Conservation (phyloP, 179 eudicot genomes). For the Spinacia oleracea region DNA sequence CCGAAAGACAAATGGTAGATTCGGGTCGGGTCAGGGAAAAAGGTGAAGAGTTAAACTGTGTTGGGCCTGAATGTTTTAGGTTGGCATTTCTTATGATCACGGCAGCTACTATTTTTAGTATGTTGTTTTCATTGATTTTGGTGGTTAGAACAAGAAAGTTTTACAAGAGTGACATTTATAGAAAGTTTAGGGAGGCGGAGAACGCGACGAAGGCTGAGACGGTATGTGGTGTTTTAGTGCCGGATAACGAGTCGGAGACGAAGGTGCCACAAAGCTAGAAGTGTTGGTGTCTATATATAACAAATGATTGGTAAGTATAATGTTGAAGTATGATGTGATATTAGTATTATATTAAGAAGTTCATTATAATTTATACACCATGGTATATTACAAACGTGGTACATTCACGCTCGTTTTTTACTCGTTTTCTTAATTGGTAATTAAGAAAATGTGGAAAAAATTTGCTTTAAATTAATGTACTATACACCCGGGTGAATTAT, state of each 20-base stretch:
- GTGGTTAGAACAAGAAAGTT: slow-evolving; percentile 34
- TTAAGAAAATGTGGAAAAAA: too few species aligned
- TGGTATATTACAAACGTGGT: too few species aligned
- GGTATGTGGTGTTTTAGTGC: neutral
- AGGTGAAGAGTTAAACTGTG: slow-evolving; percentile 25
- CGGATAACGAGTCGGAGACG: neutral
- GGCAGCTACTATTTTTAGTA: slow-evolving; percentile 22
- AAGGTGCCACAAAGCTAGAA: slow-evolving; percentile 1
- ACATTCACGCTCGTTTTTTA: too few species aligned
- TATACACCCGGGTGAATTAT: too few species aligned
- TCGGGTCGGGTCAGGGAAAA: slow-evolving; percentile 16
- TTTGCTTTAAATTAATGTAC: neutral
- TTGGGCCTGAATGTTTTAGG: slow-evolving; percentile 27
- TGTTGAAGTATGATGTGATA: too few species aligned
- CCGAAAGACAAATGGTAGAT: slow-evolving; percentile 6
- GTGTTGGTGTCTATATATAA: neutral
- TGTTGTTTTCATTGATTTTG: slow-evolving; percentile 27
- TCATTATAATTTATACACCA: too few species aligned
- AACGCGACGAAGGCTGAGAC: neutral
- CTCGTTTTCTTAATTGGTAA: too few species aligned
- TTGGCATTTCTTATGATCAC: slow-evolving; percentile 32
- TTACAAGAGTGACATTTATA: slow-evolving; percentile 36
- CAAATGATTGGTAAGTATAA: neutral
- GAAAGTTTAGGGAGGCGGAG: slow-evolving; percentile 24
- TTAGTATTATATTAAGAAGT: too few species aligned